phyloP scores from a whole-genome alignment of 495 filamentous ascomycete genomes.

The Cryomyces antarcticus region DNA sequence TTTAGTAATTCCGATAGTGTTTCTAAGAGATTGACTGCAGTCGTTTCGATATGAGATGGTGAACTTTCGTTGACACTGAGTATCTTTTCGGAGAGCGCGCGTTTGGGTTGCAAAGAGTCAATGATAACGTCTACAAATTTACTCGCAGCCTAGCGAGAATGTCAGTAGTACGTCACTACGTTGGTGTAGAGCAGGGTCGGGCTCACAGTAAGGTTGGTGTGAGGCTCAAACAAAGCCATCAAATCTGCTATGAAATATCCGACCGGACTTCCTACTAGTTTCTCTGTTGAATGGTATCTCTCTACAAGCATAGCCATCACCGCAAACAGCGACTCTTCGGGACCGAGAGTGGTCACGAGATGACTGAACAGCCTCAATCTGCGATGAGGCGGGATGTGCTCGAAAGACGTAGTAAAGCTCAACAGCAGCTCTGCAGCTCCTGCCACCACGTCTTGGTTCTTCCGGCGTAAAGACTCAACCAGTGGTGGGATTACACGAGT shows the following conservation, averaged over 20 bases:
- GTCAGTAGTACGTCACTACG: conserved; percentile 1
- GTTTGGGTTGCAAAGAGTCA: conserved; percentile 54
- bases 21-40: conserved; percentile 40
- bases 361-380: conserved; percentile 62
- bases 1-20: conserved; percentile 38
- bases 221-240: conserved; percentile 25
- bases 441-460: conserved; percentile 52
- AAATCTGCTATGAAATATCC: conserved; percentile 33
- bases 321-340: conserved; percentile 60
- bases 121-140: conserved; percentile 46
- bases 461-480: conserved; percentile 63
- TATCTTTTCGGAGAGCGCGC: conserved; percentile 43
- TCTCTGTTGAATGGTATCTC: conserved; percentile 24
- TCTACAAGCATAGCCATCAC: conserved; percentile 51
- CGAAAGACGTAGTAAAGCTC: conserved; percentile 86
- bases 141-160: conserved; percentile 2
- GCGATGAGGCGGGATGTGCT: conserved; percentile 76
- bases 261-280: conserved; percentile 26
- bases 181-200: neutral
- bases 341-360: conserved; percentile 61
- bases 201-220: conserved; percentile 35
- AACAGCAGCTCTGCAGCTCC: conserved; percentile 69
- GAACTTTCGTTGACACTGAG: conserved; percentile 44
- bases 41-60: conserved; percentile 34
- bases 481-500: conserved; percentile 76